Conservation (phyloP, 192 early-diverging fungal genomes). For the Entomortierella parvispora region DNA sequence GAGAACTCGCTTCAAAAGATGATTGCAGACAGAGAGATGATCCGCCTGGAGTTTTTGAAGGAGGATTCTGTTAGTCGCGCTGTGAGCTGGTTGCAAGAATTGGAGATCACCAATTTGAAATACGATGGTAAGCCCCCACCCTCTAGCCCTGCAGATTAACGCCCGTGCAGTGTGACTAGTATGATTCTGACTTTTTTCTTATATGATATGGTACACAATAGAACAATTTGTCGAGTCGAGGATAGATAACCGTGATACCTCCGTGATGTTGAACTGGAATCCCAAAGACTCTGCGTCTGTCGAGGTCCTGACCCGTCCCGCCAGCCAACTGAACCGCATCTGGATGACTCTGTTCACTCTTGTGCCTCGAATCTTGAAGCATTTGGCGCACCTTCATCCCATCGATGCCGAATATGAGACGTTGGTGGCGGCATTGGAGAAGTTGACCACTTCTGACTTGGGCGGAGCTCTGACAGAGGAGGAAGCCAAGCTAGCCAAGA, state of each 20-base stretch:
- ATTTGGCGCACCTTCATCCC: constrained; percentile 23
- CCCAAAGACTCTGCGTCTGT: constrained; percentile 33
- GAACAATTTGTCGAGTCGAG: constrained; percentile 53
- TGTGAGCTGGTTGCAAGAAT: constrained; percentile 63
- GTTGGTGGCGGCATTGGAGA: constrained; percentile 13
- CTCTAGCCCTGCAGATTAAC: too few relatives aligned
- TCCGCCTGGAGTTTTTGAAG: constrained; percentile 70
- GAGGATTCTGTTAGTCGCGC: constrained; percentile 57
- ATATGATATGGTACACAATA: constrained; percentile 8
- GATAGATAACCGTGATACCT: constrained; percentile 80
- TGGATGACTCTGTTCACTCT: constrained; percentile 47
- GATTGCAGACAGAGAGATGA: constrained; percentile 70
- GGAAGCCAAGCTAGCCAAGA: constrained; percentile 34
- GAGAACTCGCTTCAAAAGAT: constrained; percentile 79
- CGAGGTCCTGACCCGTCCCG: constrained; percentile 54
- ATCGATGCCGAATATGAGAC: constrained; percentile 31
- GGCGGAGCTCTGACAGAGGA: constrained; percentile 13
- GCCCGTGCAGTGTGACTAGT: too few relatives aligned
- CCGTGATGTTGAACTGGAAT: constrained; percentile 69
- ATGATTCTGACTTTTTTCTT: constrained; percentile 8
- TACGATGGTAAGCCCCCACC: constrained; percentile 69
- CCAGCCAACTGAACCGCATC: constrained; percentile 46
- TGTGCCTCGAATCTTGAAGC: constrained; percentile 30
- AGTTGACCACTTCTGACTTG: neutral
- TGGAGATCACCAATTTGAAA: constrained; percentile 63